Conservation (phyloP, 371 early-diverging fungal genomes). For the Mortierella polycephala region DNA sequence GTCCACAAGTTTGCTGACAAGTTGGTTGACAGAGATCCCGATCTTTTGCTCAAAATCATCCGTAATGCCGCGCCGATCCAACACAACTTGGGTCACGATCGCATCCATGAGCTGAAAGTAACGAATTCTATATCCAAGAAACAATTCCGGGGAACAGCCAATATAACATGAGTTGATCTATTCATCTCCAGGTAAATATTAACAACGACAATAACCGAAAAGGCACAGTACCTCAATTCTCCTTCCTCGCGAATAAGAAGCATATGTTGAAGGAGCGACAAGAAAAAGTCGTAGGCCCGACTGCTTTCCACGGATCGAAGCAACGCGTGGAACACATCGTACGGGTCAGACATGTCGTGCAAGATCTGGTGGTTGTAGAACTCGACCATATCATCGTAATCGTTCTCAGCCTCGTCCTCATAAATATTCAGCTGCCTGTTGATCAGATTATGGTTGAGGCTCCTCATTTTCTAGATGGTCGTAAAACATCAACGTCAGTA, state of each 20-base stretch:
- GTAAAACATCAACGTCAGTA: neutral
- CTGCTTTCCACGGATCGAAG: conserved; percentile 79
- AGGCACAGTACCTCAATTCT: conserved; percentile 56
- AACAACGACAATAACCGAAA: neutral
- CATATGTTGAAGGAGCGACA: conserved; percentile 83
- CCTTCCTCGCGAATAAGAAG: conserved; percentile 78
- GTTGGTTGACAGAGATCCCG: conserved; percentile 73
- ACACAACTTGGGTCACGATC: conserved; percentile 82
- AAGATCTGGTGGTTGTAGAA: conserved; percentile 80
- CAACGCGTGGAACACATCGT: conserved; percentile 81
- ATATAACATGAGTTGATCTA: too few species aligned
- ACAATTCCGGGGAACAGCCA: too few species aligned
- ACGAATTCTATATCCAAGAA: conserved; percentile 58
- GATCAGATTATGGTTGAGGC: conserved; percentile 77
- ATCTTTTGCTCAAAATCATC: conserved; percentile 66
- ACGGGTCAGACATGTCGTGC: conserved; percentile 84
- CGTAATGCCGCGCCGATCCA: conserved; percentile 79
- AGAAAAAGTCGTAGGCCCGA: conserved; percentile 79
- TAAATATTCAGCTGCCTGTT: conserved; percentile 80
- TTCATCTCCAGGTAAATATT: neutral
- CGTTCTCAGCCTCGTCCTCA: conserved; percentile 80
- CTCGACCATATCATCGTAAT: conserved; percentile 81
- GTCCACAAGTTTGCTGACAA: conserved; percentile 84
- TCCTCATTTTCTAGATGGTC: conserved; percentile 69
- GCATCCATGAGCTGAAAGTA: conserved; percentile 86